Percentiles rank a stretch among this genome's conserved stretches.
Conservation (phyloP, 805 yeast genomes). For the Candida xyloterini region DNA sequence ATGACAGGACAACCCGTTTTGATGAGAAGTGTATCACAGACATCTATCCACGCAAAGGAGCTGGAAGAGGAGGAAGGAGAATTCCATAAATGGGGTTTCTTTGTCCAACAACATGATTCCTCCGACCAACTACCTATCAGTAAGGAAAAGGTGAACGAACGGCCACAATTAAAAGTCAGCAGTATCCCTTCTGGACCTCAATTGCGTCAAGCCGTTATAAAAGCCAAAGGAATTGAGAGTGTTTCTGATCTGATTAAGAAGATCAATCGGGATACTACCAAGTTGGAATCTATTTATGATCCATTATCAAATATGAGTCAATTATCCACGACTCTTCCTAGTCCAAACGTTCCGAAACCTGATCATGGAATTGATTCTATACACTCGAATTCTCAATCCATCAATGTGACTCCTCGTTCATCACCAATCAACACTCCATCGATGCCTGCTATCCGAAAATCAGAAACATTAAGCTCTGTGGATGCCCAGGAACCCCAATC, state of each 20-base stretch:
- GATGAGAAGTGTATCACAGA: slow-evolving; percentile 60
- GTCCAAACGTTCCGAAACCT: neutral
- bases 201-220: slow-evolving; percentile 58
- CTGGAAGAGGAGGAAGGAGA: slow-evolving; percentile 94
- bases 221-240: slow-evolving; percentile 72
- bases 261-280: slow-evolving; percentile 48
- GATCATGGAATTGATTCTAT: neutral
- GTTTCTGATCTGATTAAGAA: slow-evolving; percentile 65
- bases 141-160: slow-evolving; percentile 4
- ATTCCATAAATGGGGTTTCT: slow-evolving; percentile 81
- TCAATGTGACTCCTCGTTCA: slow-evolving; percentile 1
- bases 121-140: slow-evolving; percentile 12
- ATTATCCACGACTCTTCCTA: neutral
- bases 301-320: slow-evolving; percentile 1
- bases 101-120: slow-evolving; percentile 58
- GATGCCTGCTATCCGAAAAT: slow-evolving; percentile 1
- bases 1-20: slow-evolving; percentile 71
- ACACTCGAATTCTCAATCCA: neutral
- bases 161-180: slow-evolving; percentile 28
- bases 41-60: slow-evolving; percentile 63
- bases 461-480: slow-evolving; percentile 1
- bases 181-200: slow-evolving; percentile 53
- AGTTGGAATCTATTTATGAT: slow-evolving; percentile 28
- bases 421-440: slow-evolving; percentile 1
- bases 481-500: slow-evolving; percentile 19